phyloP scores from a whole-genome alignment of 2,329 filamentous ascomycete species.

The Mycogone perniciosa region DNA sequence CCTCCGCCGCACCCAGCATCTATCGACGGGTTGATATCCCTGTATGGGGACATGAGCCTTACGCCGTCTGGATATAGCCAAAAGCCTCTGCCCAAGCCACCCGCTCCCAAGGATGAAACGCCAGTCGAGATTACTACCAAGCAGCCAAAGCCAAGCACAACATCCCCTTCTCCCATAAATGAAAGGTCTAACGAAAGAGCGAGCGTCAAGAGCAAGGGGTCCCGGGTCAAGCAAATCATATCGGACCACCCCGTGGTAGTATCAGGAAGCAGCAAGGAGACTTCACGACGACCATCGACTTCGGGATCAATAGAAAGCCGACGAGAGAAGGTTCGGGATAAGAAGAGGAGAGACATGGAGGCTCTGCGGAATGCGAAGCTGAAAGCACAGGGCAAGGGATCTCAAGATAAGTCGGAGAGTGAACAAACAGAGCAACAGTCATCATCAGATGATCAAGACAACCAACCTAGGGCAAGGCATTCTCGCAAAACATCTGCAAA shows the following conservation, averaged over 20 bases:
- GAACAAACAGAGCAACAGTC: neutral
- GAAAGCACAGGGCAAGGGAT: constrained; percentile 7
- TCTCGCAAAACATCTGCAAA: neutral
- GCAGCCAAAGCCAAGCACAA: neutral
- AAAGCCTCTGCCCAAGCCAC: constrained; percentile 6
- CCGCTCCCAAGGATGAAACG: neutral
- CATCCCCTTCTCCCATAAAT: constrained; percentile 6
- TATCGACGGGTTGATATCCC: constrained; percentile 19
- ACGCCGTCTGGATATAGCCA: constrained; percentile 3
- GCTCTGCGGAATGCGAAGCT: constrained; percentile 22
- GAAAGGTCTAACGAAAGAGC: constrained; percentile 2
- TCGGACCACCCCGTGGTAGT: constrained; percentile 16
- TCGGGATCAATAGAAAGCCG: constrained; percentile 24
- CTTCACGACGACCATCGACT: constrained; percentile 14
- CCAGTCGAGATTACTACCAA: neutral
- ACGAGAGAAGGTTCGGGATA: constrained; percentile 33
- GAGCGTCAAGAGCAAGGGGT: neutral
- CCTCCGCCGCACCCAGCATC: constrained; percentile 12
- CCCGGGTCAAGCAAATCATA: constrained; percentile 7
- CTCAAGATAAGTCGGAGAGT: neutral
- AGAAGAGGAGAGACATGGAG: constrained; percentile 36
- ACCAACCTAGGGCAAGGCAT: neutral
- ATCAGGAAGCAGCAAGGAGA: constrained; percentile 8
- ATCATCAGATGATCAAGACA: neutral
- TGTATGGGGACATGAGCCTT: constrained; percentile 3